Evolutionary conservation across 371 early-diverging fungal genomes (phyloP).

Genomic region (Mortierella sp.): DNA sequence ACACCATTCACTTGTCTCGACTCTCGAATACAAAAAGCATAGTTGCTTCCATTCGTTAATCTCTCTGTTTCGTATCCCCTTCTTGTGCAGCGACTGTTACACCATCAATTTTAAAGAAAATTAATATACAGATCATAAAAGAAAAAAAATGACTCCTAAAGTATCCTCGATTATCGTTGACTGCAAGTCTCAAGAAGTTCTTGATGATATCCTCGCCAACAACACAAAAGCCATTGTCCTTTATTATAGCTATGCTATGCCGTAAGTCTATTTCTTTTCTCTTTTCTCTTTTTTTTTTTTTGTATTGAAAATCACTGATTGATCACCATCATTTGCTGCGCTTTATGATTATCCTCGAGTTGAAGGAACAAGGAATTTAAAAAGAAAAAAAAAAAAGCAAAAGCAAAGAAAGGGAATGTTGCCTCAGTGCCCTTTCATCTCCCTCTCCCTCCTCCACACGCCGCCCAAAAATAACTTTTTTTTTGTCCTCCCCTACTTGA

Average conservation of each 20-base stretch:
- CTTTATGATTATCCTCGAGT: not conserved
- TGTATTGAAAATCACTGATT: not conserved
- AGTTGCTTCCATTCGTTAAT: no score
- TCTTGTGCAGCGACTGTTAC: not conserved
- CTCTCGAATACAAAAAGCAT: no score
- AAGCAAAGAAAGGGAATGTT: not conserved
- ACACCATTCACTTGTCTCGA: no score
- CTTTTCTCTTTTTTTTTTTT: not conserved
- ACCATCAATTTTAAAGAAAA: not conserved
- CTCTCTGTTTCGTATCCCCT: not conserved
- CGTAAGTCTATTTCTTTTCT: constrained; percentile 31
- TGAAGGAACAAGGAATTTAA: no score
- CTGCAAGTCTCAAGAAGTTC: constrained; percentile 38
- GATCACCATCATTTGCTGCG: not conserved
- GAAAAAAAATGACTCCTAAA: not conserved
- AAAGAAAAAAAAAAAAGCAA: no score
- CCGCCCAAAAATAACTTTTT: not conserved
- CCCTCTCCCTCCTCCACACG: no score
- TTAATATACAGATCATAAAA: constrained; percentile 1
- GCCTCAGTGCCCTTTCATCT: not conserved
- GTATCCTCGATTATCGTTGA: constrained; percentile 33
- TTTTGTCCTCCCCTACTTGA: not conserved
- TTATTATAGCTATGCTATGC: constrained; percentile 52
- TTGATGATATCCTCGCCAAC: constrained; percentile 21
- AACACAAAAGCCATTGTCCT: constrained; percentile 30